Percentiles rank a stretch among this genome's conserved stretches.
Evolutionary conservation across 768 basidiomycete species (phyloP).

Genomic region (Hygrophorus pudorinus): DNA sequence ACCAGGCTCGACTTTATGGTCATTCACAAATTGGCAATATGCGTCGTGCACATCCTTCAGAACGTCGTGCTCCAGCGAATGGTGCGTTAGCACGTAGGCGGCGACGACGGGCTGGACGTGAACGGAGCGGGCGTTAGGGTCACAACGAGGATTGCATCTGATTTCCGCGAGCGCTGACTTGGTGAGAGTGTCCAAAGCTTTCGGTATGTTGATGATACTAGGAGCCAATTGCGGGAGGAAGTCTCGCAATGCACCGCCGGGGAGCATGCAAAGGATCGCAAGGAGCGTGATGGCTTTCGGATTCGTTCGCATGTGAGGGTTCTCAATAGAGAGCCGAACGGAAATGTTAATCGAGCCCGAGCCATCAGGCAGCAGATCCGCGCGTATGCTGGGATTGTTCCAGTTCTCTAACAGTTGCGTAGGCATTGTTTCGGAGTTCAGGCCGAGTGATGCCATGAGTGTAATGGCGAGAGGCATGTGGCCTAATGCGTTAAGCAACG

Average conservation of each 20-base stretch:
- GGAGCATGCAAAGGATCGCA: neutral
- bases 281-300: neutral
- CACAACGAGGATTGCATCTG: neutral
- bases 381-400: neutral
- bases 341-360: neutral
- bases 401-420: neutral
- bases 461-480: constrained; percentile 24
- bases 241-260: neutral
- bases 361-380: neutral
- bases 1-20: neutral
- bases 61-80: neutral
- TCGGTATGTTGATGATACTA: neutral
- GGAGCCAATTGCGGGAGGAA: neutral
- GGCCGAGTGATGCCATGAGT: constrained; percentile 20
- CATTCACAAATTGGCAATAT: neutral
- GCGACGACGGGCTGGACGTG: neutral
- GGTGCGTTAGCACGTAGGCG: neutral
- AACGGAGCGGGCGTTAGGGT: neutral
- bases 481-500: constrained; percentile 16
- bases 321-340: neutral
- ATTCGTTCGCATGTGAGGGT: neutral
- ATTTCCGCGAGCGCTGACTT: neutral
- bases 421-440: neutral
- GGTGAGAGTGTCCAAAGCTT: neutral
- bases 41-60: neutral